Conservation (phyloP, 2,329 filamentous ascomycete genomes). For the Pestalotiopsis sp. region DNA sequence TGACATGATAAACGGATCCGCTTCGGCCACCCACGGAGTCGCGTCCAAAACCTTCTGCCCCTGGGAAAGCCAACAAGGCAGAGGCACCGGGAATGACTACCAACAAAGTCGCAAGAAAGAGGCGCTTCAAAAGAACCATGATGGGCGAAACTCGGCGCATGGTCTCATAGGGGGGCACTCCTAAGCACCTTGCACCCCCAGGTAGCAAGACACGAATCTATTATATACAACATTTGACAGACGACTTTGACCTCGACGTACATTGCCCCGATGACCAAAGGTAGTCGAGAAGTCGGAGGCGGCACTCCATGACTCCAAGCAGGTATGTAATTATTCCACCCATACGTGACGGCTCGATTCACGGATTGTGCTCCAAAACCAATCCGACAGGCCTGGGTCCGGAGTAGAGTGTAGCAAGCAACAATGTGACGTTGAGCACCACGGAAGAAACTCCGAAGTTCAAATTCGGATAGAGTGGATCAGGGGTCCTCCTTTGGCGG, state of each 20-base stretch:
- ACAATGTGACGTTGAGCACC: background rate
- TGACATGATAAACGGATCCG: constrained; percentile 51
- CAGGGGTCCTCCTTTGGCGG: constrained; percentile 1
- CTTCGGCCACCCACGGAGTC: constrained; percentile 48
- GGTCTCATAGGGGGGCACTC: no score
- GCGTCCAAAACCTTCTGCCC: constrained; percentile 52
- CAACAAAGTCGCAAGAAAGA: constrained; percentile 18
- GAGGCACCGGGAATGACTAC: constrained; percentile 13
- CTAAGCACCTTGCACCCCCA: no score
- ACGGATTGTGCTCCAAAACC: background rate
- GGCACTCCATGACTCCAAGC: background rate
- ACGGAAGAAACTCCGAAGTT: constrained; percentile 7
- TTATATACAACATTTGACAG: background rate
- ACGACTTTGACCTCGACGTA: background rate
- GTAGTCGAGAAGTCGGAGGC: background rate
- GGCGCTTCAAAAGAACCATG: constrained; percentile 21
- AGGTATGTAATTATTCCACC: background rate
- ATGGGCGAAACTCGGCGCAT: background rate
- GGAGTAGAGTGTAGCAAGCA: background rate
- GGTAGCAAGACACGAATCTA: background rate
- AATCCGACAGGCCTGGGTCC: background rate
- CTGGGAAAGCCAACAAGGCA: constrained; percentile 46
- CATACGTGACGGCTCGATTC: background rate
- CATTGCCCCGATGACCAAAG: background rate
- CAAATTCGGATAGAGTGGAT: constrained; percentile 4